Conservation (phyloP, 257 asterid species). For the Henckelia pumila region DNA sequence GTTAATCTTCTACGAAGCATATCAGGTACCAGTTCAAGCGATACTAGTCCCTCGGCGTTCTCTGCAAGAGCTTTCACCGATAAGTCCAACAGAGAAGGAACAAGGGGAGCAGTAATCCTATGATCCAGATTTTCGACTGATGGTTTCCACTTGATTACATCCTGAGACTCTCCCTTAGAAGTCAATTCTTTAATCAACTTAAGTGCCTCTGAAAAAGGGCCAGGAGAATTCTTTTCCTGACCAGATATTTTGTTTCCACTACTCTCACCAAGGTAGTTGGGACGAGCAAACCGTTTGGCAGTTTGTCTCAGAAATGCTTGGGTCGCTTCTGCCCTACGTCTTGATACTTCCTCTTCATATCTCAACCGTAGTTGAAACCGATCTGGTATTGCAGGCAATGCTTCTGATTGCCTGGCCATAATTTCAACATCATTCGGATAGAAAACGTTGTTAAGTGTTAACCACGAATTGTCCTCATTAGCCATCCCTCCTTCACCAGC, state of each 20-base stretch:
- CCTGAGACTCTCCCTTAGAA: slow-evolving; percentile 24
- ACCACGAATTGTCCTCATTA: slow-evolving; percentile 42
- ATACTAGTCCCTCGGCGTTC: slow-evolving; percentile 55
- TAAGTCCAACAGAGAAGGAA: slow-evolving; percentile 64
- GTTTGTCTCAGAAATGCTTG: slow-evolving; percentile 21
- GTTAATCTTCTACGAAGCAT: slow-evolving; percentile 46
- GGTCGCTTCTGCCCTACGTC: background rate
- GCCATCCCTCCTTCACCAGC: slow-evolving; percentile 50
- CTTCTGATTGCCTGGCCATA: slow-evolving; percentile 18
- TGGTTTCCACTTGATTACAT: slow-evolving; percentile 54
- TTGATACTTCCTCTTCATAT: slow-evolving; percentile 10
- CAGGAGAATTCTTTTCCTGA: slow-evolving; percentile 34
- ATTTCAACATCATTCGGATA: slow-evolving; percentile 27
- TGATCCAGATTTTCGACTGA: slow-evolving; percentile 22
- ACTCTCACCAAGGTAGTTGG: slow-evolving; percentile 18
- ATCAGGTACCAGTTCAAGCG: slow-evolving; percentile 63
- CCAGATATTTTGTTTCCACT: slow-evolving; percentile 28
- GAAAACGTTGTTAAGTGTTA: slow-evolving; percentile 33
- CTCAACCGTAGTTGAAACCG: slow-evolving; percentile 9
- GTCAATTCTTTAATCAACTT: slow-evolving; percentile 44
- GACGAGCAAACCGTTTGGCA: slow-evolving; percentile 56
- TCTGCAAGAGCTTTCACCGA: slow-evolving; percentile 57
- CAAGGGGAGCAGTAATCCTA: slow-evolving; percentile 16
- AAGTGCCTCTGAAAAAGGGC: slow-evolving; percentile 59
- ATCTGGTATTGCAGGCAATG: slow-evolving; percentile 3